Evolutionary conservation across 352 stramenopile species (phyloP), one percentile per base, ranked within the genome.

Genomic region (Pythium periplocum): DNA sequence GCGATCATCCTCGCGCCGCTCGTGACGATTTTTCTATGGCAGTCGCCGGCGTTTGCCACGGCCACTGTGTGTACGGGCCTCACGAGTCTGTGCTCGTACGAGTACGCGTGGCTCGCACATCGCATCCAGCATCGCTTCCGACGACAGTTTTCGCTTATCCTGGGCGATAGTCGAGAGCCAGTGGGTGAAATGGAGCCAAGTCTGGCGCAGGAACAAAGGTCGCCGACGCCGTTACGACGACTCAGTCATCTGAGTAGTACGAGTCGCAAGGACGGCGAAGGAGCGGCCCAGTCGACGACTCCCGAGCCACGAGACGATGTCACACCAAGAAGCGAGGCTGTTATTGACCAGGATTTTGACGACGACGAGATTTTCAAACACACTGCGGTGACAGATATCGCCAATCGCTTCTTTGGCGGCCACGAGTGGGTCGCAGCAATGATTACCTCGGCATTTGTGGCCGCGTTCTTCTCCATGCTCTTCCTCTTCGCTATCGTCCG

Each of bases 91-190:
- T 87, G 75, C 59, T 79, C 64, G 41, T 92, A 86, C 66, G 81
- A 92, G 61, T 92, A 84, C 59, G 64, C 82, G 53, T 92, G 78
- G 62, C 68, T 92, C 36, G 66, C 78, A 1, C 73, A 85, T 51
- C 64, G 82, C 45, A 90, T 92, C 47, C 73, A 83, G 12, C 54
- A 71, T 46, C 62, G 75, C 3, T 36, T 88, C 8, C 17, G 17
- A 26, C 17, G 17, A 26, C 17, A 26, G 17, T 26, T 26, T 26
- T 26, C 17, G 17, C 17, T 26, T 26, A 26, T 26, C 17, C 17
- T 26, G 17, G 17, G 17, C 17, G 17, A 26, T 26, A 26, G 17
- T 26, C 17, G 17, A 26, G 17, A 26, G 17, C 17, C 17, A 26
- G 17, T 26, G 17, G 17, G 17, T 26, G 17, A 26, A 26, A 26